Base-by-base conservation (phyloP, 495 filamentous ascomycete genomes). In the Collariella sp. region DNA sequence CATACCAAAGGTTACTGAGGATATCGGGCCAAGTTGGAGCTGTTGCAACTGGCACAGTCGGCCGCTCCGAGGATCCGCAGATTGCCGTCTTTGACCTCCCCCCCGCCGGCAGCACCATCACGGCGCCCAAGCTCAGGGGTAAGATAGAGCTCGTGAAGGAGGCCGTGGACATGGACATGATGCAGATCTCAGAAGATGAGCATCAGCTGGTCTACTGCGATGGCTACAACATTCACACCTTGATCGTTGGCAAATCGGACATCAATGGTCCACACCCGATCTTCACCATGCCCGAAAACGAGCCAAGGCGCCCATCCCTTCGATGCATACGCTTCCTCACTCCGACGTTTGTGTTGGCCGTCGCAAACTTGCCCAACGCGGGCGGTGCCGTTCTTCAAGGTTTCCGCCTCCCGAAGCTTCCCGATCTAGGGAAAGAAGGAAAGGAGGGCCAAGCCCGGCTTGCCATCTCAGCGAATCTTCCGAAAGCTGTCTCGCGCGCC, bases 131-230 rank as follows among this genome's bases (percentile, higher is more conserved):
- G 64, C 68, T 85, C 13, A 78, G 84, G 60, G 81, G 82, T 11
- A 79, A 82, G 41, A 79, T 95, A 42, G 73, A 80, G n/a, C 73
- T 85, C 33, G 69, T 67, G 9, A 76, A 83, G 60, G 89, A 96
- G 71, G 87, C 84, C 20, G 84, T 81, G 66, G 93, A 96, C 71
- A 60, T 94, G 43, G 90, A 95, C 65, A 79, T 94, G 31, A 72
- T 80, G 19, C 80, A 82, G 56, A 76, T 73, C 13, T 75, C 73
- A 26, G 68, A 75, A 19, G 78, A 79, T 20, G 77, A 76, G 35
- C 90, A 86, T 66, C 75, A 82, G 29, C 72, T 89, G 46, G 84
- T 84, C 5, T 96, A 93, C 69, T 94, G 87, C 61, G 86, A 87
- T 50, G 83, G 85, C 47, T 73, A 83, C 62, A 83, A 93, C 54